Evolutionary conservation across 169 alveolate genomes (phyloP), one percentile per base, ranked within the genome.

Genomic region (Babesia bigemina): DNA sequence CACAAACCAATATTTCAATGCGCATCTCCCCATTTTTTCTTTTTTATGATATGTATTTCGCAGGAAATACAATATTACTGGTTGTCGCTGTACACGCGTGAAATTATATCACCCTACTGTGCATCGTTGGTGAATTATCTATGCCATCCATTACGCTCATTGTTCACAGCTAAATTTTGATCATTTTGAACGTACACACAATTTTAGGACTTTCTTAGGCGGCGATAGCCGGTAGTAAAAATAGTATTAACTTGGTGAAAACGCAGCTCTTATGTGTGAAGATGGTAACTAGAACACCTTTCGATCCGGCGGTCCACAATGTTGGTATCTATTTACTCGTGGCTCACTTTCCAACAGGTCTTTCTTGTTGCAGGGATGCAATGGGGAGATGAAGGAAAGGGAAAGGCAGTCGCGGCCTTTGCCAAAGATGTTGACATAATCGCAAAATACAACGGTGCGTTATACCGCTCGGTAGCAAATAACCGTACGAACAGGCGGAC

Each of bases 311-410:
- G 1, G 17, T 47, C 22, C 67, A 70, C 58, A 70, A 70, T 11
- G 70, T 70, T 13, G 7, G 57, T 57, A n/a, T 56, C 9, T n/a
- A 26, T 19, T 53, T 9, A 0, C 9, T 2, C 10, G 0, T 39
- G 0, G 0, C 0, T 9, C 26, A 58, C 44, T 1, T 45, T 65
- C 33, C 75, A 63, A 33, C 70, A 90, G 84, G 92, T 86, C 8
- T 71, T 90, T 28, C 86, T 87, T 57, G 76, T 91, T 14, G 63
- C 95, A 24, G 99, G 99, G n/a, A 74, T 96, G 70, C 96, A 97
- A 78, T 97, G 98, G 98, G 99, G 99, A 36, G 99, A 97, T 86
- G 99, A 97, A 84, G 99, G 99, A 13, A 97, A 97, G 86, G 99
- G 99, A 16, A 97, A 97, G 82, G 92, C 96, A 8, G 97, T 95